Evolutionary conservation across 768 basidiomycete genomes (phyloP).

Genomic region (Tremella mesenterica): DNA sequence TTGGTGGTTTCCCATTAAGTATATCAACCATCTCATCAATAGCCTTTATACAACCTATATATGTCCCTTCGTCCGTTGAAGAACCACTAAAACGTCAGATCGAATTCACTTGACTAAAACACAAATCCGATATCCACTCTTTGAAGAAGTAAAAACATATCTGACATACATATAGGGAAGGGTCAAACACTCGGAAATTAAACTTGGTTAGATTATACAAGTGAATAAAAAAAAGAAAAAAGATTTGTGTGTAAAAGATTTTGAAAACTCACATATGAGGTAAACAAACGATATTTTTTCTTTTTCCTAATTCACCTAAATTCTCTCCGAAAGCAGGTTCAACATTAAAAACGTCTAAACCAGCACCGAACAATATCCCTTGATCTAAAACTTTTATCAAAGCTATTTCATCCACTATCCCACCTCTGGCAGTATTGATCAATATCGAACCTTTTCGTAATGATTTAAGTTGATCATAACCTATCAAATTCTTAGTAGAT

Average conservation of each 20-base stretch:
- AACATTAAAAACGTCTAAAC: constrained; percentile 35
- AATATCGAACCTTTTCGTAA: constrained; percentile 37
- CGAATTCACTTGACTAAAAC: too few species aligned
- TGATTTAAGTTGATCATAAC: constrained; percentile 23
- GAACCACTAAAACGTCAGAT: background rate
- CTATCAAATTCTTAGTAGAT: constrained; percentile 34
- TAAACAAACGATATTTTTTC: constrained; percentile 30
- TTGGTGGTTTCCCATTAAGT: constrained; percentile 24
- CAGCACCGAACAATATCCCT: constrained; percentile 31
- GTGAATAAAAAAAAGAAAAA: too few species aligned
- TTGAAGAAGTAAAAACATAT: too few species aligned
- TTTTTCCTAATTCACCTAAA: constrained; percentile 26
- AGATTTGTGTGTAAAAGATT: background rate
- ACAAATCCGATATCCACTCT: too few species aligned
- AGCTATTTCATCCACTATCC: constrained; percentile 35
- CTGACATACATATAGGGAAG: too few species aligned
- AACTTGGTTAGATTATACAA: too few species aligned
- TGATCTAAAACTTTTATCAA: constrained; percentile 20
- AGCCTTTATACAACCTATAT: constrained; percentile 26
- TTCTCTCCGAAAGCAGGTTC: constrained; percentile 34
- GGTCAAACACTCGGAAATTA: too few species aligned
- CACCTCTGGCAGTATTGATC: constrained; percentile 45
- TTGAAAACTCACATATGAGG: constrained; percentile 36
- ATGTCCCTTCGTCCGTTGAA: constrained; percentile 29
- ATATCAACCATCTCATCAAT: constrained; percentile 32